Evolutionary conservation across 2,329 filamentous ascomycete genomes (phyloP).

Genomic region (Cladosporium sp.): DNA sequence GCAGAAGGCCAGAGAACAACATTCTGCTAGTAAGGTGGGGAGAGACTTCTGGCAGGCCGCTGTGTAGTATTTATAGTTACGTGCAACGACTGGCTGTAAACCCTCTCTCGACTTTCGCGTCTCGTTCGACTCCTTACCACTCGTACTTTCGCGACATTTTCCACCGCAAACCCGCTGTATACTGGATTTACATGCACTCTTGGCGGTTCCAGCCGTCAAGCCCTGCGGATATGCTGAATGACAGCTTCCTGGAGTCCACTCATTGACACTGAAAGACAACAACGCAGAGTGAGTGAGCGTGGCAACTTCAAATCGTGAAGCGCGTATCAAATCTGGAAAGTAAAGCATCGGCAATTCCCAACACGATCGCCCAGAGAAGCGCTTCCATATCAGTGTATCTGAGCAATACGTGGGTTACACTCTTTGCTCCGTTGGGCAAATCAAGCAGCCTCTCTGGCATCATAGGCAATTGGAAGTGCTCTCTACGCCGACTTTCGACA

Average conservation of each 20-base stretch:
- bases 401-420: neutral
- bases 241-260: neutral
- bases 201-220: neutral
- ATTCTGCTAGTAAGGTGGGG: neutral
- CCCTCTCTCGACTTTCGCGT: neutral
- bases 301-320: neutral
- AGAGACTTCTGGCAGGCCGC: neutral
- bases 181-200: neutral
- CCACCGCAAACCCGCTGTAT: neutral
- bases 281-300: neutral
- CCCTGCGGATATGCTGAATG: neutral
- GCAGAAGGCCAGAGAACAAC: neutral
- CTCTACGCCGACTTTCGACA: neutral
- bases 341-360: neutral
- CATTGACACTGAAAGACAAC: neutral
- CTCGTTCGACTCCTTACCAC: neutral
- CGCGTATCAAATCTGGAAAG: neutral
- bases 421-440: neutral
- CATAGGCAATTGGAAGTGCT: neutral
- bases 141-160: neutral
- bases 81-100: neutral
- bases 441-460: neutral
- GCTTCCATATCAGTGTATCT: neutral
- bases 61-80: neutral
- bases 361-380: neutral